phyloP scores from a whole-genome alignment of 1,139 yeast genomes.

The Sugiyamaella xylanicola region DNA sequence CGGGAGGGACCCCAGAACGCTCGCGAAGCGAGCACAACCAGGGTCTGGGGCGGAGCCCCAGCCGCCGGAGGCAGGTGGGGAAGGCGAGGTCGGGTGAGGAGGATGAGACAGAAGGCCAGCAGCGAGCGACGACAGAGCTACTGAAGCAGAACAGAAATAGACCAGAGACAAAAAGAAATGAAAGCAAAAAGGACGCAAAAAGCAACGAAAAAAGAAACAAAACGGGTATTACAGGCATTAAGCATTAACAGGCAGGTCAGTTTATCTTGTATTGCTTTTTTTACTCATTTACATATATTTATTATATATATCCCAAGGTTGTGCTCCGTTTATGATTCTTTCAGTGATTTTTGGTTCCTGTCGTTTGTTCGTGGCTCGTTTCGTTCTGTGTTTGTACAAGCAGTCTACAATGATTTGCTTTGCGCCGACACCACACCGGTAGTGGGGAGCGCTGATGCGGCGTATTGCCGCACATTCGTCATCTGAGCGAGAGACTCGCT shows the following conservation, averaged over 20 bases:
- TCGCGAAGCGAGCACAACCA: no score
- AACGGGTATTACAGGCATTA: constrained; percentile 1
- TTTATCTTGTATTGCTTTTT: not conserved
- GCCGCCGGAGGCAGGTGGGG: no score
- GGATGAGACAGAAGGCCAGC: no score
- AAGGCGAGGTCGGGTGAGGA: no score
- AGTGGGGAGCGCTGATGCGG: not conserved
- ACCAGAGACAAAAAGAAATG: not conserved
- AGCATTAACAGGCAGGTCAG: constrained; percentile 1
- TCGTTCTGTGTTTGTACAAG: not conserved
- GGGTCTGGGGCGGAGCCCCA: not conserved
- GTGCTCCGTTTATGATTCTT: not conserved
- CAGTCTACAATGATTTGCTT: not conserved
- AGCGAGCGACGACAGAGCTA: not conserved
- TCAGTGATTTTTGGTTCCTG: not conserved
- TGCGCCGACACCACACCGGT: not conserved
- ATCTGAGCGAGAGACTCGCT: no score
- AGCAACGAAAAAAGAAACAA: not conserved
- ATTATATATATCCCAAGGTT: not conserved
- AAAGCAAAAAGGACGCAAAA: not conserved
- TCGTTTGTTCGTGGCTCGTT: not conserved
- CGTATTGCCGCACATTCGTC: not conserved
- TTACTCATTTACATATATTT: not conserved
- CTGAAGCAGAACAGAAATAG: not conserved
- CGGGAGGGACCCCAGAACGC: no score